phyloP scores from a whole-genome alignment of 1,139 yeast species.

The Diutina rugosa region DNA sequence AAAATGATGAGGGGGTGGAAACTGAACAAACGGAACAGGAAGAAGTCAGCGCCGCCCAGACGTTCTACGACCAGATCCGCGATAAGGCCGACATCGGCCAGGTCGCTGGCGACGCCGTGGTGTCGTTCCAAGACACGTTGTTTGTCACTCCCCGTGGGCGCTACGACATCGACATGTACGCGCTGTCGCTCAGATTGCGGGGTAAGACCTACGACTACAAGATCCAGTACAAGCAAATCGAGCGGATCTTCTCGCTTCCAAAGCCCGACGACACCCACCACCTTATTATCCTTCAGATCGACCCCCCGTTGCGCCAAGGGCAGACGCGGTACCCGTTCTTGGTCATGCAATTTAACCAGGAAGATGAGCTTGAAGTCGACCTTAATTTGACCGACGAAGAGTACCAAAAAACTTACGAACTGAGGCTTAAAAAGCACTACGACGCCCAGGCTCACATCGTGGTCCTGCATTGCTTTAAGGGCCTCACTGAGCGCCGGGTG shows the following conservation, averaged over 20 bases:
- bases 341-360: conserved; percentile 77
- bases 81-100: conserved; percentile 96
- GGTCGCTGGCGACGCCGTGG: conserved; percentile 94
- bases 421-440: conserved; percentile 61
- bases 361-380: conserved; percentile 87
- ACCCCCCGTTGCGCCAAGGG: conserved; percentile 85
- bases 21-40: conserved; percentile 26
- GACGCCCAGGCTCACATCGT: conserved; percentile 81
- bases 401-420: conserved; percentile 64
- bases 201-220: conserved; percentile 98
- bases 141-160: conserved; percentile 98
- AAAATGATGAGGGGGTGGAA: conserved; percentile 21
- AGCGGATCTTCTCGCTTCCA: conserved; percentile 82
- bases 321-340: conserved; percentile 93
- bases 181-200: conserved; percentile 75
- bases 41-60: conserved; percentile 66
- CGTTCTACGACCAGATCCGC: conserved; percentile 80
- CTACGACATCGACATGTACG: conserved; percentile 91
- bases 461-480: conserved; percentile 79
- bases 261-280: conserved; percentile 92
- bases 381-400: conserved; percentile 78
- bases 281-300: conserved; percentile 76
- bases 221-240: conserved; percentile 81
- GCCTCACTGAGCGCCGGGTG: conserved; percentile 77
- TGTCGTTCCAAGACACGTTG: conserved; percentile 79